Evolutionary conservation across 2,329 filamentous ascomycete species (phyloP).

Genomic region (Scedosporium aurantiacum): DNA sequence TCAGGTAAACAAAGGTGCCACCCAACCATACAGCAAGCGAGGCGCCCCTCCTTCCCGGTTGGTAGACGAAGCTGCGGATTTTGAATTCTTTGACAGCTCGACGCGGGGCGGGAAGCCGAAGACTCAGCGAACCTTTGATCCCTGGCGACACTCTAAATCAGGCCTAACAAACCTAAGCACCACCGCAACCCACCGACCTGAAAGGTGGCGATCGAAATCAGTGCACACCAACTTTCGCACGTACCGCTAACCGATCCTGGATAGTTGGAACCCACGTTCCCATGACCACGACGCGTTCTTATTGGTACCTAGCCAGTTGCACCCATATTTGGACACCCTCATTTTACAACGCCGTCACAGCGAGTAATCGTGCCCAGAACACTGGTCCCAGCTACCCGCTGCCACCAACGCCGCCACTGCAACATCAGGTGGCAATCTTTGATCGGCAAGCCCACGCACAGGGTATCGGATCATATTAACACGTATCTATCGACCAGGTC

Average conservation of each 20-base stretch:
- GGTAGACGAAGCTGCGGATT: not conserved
- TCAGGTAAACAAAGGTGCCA: slow-evolving; percentile 3
- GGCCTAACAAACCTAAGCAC: no score
- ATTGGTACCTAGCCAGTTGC: not conserved
- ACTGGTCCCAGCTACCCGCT: not conserved
- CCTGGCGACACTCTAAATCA: no score
- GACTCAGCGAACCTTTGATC: not conserved
- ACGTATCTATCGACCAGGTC: not conserved
- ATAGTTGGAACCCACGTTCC: not conserved
- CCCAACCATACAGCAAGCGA: slow-evolving; percentile 3
- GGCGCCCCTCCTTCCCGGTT: slow-evolving; percentile 1
- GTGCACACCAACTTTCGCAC: not conserved
- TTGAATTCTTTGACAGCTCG: not conserved
- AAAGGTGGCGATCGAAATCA: no score
- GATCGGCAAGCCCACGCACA: not conserved
- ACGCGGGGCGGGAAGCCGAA: not conserved
- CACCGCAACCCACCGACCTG: not conserved
- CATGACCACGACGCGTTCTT: not conserved
- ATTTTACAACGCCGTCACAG: not conserved
- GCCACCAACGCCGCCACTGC: not conserved
- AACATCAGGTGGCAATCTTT: not conserved
- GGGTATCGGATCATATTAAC: not conserved
- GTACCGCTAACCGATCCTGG: not conserved
- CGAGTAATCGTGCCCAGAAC: not conserved
- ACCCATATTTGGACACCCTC: not conserved